A percentile compares a stretch with the other conserved stretches of the same genome.
These are phyloP conservation scores for Conidiobolus incongruus DNA, from an alignment of 371 early-diverging fungal species.

Conservation along the genomic window DNA sequence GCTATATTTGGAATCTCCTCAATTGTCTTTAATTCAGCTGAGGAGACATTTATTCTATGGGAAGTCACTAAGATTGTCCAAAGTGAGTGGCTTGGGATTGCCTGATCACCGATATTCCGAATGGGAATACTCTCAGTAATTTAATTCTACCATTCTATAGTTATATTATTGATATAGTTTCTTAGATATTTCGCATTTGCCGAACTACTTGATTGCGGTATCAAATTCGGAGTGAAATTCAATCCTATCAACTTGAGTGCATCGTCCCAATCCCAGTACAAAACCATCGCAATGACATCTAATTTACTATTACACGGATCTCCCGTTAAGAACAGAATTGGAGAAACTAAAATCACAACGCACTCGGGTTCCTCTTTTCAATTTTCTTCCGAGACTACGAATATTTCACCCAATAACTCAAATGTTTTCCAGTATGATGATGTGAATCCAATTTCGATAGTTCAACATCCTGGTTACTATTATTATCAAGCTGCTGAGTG, in stretches of 20 bases:
- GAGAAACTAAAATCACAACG: conserved; percentile 10
- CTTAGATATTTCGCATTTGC: conserved; percentile 42
- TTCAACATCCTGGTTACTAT: conserved; percentile 73
- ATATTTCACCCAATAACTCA: too few relatives aligned
- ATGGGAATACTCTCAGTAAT: conserved; percentile 56
- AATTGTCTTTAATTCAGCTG: not conserved
- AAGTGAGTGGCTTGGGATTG: conserved; percentile 26
- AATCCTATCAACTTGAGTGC: conserved; percentile 26
- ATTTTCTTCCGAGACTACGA: conserved; percentile 6
- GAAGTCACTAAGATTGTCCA: conserved; percentile 12
- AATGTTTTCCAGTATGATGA: conserved; percentile 6
- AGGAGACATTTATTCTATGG: not conserved
- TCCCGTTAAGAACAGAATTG: conserved; percentile 5
- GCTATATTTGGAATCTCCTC: not conserved
- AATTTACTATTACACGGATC: conserved; percentile 10
- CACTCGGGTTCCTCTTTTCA: conserved; percentile 5
- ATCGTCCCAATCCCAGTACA: conserved; percentile 5
- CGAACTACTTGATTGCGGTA: conserved; percentile 45
- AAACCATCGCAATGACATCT: conserved; percentile 6
- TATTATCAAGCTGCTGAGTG: conserved; percentile 59
- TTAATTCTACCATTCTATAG: not conserved
- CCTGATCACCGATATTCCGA: conserved; percentile 60
- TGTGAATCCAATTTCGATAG: conserved; percentile 28
- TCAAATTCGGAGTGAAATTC: conserved; percentile 34
- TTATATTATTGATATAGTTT: not conserved